Conservation (phyloP, 2,329 filamentous ascomycete genomes). For the Neonectria coccinea region DNA sequence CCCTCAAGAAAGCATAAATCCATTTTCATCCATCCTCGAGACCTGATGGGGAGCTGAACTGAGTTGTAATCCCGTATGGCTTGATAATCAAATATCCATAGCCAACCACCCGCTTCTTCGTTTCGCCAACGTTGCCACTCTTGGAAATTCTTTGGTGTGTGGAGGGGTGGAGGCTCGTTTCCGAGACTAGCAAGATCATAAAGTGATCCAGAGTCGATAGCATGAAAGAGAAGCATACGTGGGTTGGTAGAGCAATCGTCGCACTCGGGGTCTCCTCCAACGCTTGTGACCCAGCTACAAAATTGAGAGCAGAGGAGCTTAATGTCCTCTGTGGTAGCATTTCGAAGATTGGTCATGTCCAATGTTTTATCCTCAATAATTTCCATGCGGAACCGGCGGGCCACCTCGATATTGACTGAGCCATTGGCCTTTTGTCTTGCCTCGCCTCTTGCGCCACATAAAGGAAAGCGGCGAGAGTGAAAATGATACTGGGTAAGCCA, state of each 20-base stretch:
- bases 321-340: too few species aligned
- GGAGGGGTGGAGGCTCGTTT: not conserved
- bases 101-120: not conserved
- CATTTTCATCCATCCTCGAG: conserved; percentile 11
- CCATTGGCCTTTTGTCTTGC: not conserved
- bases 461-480: not conserved
- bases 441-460: not conserved
- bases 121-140: not conserved
- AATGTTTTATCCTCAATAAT: not conserved
- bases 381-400: not conserved
- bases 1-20: not conserved
- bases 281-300: too few species aligned
- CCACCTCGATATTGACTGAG: not conserved
- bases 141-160: not conserved
- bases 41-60: not conserved
- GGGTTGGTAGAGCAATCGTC: too few species aligned
- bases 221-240: not conserved
- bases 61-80: conserved; percentile 1
- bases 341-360: too few species aligned
- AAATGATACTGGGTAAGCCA: not conserved
- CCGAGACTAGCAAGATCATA: not conserved
- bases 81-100: conserved; percentile 9
- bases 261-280: too few species aligned
- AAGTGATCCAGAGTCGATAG: not conserved
- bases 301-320: too few species aligned